Conservation (phyloP, 1,284 basidiomycete species). For the Exobasidium cylindrosporum region DNA sequence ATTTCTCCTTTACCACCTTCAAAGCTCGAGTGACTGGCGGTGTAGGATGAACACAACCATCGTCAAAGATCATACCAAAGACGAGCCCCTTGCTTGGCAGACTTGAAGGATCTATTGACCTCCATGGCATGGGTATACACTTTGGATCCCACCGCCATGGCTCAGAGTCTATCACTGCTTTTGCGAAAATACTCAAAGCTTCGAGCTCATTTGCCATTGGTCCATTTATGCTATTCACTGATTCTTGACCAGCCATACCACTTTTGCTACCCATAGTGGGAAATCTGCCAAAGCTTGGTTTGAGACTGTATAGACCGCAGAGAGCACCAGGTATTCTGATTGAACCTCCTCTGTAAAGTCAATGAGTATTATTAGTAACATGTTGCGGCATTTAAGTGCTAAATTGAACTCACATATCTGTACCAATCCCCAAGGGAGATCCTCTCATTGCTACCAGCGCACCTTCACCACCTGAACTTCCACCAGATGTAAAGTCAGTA, state of each 20-base stretch:
- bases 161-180: conserved; percentile 27
- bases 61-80: conserved; percentile 67
- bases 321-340: conserved; percentile 9
- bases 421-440: conserved; percentile 8
- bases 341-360: conserved; percentile 6
- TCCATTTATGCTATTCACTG: conserved; percentile 31
- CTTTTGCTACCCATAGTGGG: conserved; percentile 25
- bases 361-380: too few species aligned
- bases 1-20: conserved; percentile 62
- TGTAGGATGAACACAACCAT: conserved; percentile 66
- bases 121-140: conserved; percentile 36
- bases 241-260: conserved; percentile 32
- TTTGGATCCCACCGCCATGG: conserved; percentile 35
- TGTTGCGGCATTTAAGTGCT: too few species aligned
- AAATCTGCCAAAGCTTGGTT: conserved; percentile 32
- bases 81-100: conserved; percentile 56
- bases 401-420: conserved; percentile 14
- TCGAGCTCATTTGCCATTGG: conserved; percentile 29
- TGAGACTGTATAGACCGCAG: conserved; percentile 30
- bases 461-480: conserved; percentile 11
- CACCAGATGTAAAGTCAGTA: conserved; percentile 37
- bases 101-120: conserved; percentile 11
- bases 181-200: conserved; percentile 30
- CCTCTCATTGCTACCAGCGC: conserved; percentile 15
- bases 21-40: conserved; percentile 70